Percentiles rank a stretch among this genome's conserved stretches.
Conservation (phyloP, 305 asterid genomes). For the Fraxinus velutina region DNA sequence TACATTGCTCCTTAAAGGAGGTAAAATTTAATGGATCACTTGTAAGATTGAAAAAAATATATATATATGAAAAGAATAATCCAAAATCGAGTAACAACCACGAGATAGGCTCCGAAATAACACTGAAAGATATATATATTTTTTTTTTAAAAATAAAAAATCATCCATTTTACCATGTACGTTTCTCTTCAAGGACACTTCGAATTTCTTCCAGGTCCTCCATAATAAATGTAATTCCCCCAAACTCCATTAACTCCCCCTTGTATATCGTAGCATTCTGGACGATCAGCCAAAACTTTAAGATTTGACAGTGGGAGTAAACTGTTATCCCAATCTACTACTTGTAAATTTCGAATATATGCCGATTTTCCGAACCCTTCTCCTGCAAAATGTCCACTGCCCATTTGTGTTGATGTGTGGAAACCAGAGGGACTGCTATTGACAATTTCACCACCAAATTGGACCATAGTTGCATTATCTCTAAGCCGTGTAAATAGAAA, state of each 20-base stretch:
- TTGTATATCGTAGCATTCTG: conserved; percentile 74
- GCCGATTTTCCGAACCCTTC: conserved; percentile 90
- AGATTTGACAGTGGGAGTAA: conserved; percentile 72
- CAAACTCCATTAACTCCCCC: conserved; percentile 76
- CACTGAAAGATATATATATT: background rate
- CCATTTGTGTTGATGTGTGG: conserved; percentile 90
- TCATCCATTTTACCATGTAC: conserved; percentile 8
- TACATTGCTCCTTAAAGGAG: conserved; percentile 26
- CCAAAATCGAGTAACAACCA: conserved; percentile 22
- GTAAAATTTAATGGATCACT: conserved; percentile 40
- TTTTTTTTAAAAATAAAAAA: conserved; percentile 7
- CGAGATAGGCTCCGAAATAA: conserved; percentile 23
- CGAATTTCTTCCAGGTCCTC: conserved; percentile 88
- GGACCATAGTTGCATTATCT: conserved; percentile 76
- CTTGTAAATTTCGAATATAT: conserved; percentile 71
- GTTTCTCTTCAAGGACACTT: conserved; percentile 48
- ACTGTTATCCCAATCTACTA: conserved; percentile 83
- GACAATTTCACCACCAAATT: conserved; percentile 89
- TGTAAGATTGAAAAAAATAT: conserved; percentile 32
- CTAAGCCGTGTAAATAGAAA: conserved; percentile 65
- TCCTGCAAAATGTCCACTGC: conserved; percentile 87
- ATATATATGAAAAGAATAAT: conserved; percentile 39
- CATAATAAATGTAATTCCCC: conserved; percentile 92
- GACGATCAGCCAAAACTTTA: conserved; percentile 68
- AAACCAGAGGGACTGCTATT: conserved; percentile 48